phyloP scores from a whole-genome alignment of 2,329 filamentous ascomycete species.

The Aspergillus flavus region DNA sequence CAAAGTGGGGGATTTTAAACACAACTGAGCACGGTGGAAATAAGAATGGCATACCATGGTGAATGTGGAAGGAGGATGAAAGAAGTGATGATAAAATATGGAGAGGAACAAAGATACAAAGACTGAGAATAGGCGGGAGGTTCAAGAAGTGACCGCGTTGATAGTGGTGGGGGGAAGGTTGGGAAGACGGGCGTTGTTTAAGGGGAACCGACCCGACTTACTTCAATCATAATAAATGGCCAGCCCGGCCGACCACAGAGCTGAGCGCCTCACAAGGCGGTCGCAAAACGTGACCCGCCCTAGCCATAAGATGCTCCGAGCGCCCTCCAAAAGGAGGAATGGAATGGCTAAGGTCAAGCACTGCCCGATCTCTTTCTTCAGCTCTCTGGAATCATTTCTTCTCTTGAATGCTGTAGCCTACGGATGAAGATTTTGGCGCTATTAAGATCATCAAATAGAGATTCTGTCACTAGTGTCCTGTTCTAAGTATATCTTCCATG shows the following conservation, averaged over 20 bases:
- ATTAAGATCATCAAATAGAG: neutral
- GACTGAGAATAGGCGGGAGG: slow-evolving; percentile 23
- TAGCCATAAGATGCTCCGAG: slow-evolving; percentile 12
- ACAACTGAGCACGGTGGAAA: slow-evolving; percentile 12
- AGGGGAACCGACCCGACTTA: slow-evolving; percentile 22
- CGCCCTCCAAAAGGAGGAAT: slow-evolving; percentile 8
- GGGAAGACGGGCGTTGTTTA: slow-evolving; percentile 21
- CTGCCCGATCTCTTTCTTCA: neutral
- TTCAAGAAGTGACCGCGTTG: slow-evolving; percentile 24
- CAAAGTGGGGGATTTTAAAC: slow-evolving; percentile 35
- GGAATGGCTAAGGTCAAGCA: slow-evolving; percentile 9
- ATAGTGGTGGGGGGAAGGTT: slow-evolving; percentile 16
- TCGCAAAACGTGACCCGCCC: slow-evolving; percentile 28
- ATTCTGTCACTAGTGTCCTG: neutral
- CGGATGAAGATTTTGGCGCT: neutral
- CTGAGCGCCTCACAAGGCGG: slow-evolving; percentile 24
- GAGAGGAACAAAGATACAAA: slow-evolving; percentile 17
- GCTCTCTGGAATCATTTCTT: neutral
- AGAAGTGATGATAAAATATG: slow-evolving; percentile 16
- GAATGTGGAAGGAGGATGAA: slow-evolving; percentile 17
- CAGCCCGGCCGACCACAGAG: slow-evolving; percentile 15
- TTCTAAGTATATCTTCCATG: neutral
- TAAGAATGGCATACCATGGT: slow-evolving; percentile 34
- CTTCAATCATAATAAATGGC: slow-evolving; percentile 19
- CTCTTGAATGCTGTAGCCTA: neutral